phyloP scores from a whole-genome alignment of 2,329 filamentous ascomycete genomes.

The Neonectria sp. region DNA sequence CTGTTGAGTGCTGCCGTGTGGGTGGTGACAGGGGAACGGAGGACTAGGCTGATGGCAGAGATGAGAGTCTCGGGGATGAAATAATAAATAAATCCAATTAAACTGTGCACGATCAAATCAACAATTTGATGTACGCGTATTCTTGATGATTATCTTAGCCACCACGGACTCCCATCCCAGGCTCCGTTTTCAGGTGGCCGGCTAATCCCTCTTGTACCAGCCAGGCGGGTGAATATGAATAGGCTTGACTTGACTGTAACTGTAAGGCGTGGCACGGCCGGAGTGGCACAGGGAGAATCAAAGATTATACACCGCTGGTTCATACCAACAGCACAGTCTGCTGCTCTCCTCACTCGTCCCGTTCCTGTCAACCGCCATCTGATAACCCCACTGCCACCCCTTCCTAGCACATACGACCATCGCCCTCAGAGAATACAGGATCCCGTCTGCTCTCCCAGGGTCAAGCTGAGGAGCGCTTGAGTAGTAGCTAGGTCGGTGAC shows the following conservation, averaged over 20 bases:
- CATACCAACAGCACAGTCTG: background rate
- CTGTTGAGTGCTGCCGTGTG: constrained; percentile 17
- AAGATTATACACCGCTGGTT: background rate
- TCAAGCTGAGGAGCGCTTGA: constrained; percentile 30
- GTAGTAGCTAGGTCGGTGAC: constrained; percentile 31
- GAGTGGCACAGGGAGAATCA: background rate
- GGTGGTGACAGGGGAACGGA: constrained; percentile 11
- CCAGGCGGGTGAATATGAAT: constrained; percentile 5
- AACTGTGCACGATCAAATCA: constrained; percentile 3
- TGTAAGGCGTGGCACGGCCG: constrained; percentile 9
- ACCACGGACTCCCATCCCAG: background rate
- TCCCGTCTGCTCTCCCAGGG: constrained; percentile 26
- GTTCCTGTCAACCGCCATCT: background rate
- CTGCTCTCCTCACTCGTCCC: background rate
- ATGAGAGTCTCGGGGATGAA: background rate
- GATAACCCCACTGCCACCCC: background rate
- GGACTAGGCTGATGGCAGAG: background rate
- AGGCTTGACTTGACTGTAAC: too few species aligned
- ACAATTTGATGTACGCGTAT: background rate
- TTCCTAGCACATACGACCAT: constrained; percentile 26
- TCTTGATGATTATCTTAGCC: background rate
- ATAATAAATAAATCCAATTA: constrained; percentile 5
- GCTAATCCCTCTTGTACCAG: constrained; percentile 12
- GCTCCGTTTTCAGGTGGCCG: background rate
- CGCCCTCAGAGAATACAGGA: constrained; percentile 27